Percentiles rank a stretch among this genome's conserved stretches.
Evolutionary conservation across 495 filamentous ascomycete species (phyloP).

Genomic region (Xylaria bambusicola): DNA sequence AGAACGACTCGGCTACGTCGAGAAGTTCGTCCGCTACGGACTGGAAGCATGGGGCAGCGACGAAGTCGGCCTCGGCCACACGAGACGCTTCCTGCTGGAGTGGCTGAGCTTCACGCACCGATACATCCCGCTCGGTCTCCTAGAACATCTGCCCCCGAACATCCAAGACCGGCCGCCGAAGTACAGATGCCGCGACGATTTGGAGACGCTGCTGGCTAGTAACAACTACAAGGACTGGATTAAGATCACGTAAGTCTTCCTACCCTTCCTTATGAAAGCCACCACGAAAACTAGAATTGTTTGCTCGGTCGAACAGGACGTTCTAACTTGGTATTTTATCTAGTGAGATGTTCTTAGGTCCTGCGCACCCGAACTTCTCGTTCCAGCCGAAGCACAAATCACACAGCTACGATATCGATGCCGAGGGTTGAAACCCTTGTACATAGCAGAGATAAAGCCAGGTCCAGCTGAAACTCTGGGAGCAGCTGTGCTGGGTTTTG

Average conservation of each 20-base stretch:
- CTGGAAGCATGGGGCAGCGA: constrained; percentile 93
- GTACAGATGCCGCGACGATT: constrained; percentile 79
- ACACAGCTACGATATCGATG: constrained; percentile 70
- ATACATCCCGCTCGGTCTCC: constrained; percentile 85
- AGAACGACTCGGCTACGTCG: constrained; percentile 81
- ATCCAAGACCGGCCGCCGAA: constrained; percentile 86
- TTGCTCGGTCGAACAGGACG: neutral
- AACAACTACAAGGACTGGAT: constrained; percentile 96
- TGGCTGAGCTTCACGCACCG: constrained; percentile 91
- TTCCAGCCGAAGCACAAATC: constrained; percentile 99
- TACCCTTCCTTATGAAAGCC: no score
- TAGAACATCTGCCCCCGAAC: constrained; percentile 82
- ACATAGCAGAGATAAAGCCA: neutral
- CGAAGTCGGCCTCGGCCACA: constrained; percentile 86
- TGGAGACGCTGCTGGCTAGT: constrained; percentile 89
- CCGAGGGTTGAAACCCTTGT: constrained; percentile 49
- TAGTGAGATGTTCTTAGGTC: constrained; percentile 97
- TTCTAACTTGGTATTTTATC: constrained; percentile 24
- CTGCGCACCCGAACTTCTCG: constrained; percentile 83
- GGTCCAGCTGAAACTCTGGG: neutral
- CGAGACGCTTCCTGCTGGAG: constrained; percentile 87
- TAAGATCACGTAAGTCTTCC: constrained; percentile 81
- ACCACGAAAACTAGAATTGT: no score
- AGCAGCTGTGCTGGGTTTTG: neutral
- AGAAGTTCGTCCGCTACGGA: constrained; percentile 86